Evolutionary conservation across 371 early-diverging fungal genomes (phyloP), one percentile per base, ranked within the genome.

Genomic region (Globomyces sp.): DNA sequence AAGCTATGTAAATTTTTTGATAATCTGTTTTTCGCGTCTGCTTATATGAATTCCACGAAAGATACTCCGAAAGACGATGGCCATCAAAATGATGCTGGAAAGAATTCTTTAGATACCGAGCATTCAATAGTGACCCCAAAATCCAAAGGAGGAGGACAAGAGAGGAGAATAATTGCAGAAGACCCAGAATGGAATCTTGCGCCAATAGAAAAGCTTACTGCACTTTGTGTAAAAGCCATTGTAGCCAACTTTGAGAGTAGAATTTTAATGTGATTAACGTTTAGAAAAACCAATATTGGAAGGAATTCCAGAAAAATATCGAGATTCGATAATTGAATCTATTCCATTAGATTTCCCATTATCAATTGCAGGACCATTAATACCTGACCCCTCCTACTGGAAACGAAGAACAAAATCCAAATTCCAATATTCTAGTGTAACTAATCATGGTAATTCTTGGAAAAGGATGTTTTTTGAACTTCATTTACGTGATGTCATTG

Each of bases 181-280:
- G 79, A 81, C 62, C 71, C 72, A 1, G 73, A 77, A 43, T 81
- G 79, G 78, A 81, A 81, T 58, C 70, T 79, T 13, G 77, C 82
- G 0, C 70, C 77, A 0, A 76, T 81, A 8, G 71, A 74, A 57
- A 69, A 69, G 37, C 71, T 81, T n/a, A 68, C 66, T 39, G 76
- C 74, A 4, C 65, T 79, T 2, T 79, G 79, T 63, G 49, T 81
- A 11, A 55, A 68, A 6, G 73, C 73, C 41, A 68, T 81, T 13
- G 78, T 81, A 4, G 58, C 63, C 9, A 72, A 75, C 57, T 79
- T 81, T 67, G 78, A 79, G 60, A 67, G 79, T 76, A 68, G n/a
- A 40, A 34, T 65, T n/a, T 9, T 24, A 24, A 24, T 24, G 24
- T 24, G 58, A 39, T 57, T 49, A 5, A 52, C 6, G 3, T 41